Percentiles rank a stretch among this genome's conserved stretches.
These are phyloP conservation scores for Wickerhamomyces strasburgensis DNA, from an alignment of 805 yeast genomes.

Conservation along the genomic window DNA sequence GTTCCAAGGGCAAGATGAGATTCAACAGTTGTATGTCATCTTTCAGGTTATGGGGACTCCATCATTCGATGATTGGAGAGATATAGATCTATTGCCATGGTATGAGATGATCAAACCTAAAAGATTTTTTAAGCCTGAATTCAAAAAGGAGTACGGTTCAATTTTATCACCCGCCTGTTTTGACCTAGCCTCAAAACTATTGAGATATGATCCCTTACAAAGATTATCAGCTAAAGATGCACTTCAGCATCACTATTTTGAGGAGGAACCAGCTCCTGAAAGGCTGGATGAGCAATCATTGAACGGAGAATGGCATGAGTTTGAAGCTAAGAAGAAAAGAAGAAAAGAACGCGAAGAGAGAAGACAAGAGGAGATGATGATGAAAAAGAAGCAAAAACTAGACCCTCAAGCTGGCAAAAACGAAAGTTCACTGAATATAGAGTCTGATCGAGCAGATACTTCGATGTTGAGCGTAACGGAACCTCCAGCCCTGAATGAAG, in stretches of 20 bases:
- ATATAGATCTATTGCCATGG: slow-evolving; percentile 82
- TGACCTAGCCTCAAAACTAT: slow-evolving; percentile 58
- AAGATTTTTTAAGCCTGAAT: slow-evolving; percentile 26
- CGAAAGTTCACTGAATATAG: not conserved
- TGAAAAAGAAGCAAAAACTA: slow-evolving; percentile 9
- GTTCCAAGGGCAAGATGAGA: slow-evolving; percentile 86
- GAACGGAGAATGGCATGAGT: slow-evolving; percentile 94
- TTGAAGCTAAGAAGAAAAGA: slow-evolving; percentile 77
- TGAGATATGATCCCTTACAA: slow-evolving; percentile 61
- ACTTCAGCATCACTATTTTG: slow-evolving; percentile 64
- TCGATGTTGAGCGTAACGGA: not conserved
- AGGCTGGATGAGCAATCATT: slow-evolving; percentile 50
- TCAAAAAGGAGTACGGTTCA: slow-evolving; percentile 37
- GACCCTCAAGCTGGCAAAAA: slow-evolving; percentile 3
- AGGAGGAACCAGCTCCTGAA: slow-evolving; percentile 60
- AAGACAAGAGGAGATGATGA: slow-evolving; percentile 15
- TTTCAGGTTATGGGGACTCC: slow-evolving; percentile 89
- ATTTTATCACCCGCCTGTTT: slow-evolving; percentile 48
- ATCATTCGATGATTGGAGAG: slow-evolving; percentile 66
- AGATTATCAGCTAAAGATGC: slow-evolving; percentile 71
- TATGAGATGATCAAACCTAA: slow-evolving; percentile 73
- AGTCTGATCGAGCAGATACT: not conserved
- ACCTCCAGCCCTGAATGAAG: not conserved
- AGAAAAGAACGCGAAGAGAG: slow-evolving; percentile 25
- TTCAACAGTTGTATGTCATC: slow-evolving; percentile 73